phyloP scores from a whole-genome alignment of 768 basidiomycete genomes.

The Clavaria fumosa region DNA sequence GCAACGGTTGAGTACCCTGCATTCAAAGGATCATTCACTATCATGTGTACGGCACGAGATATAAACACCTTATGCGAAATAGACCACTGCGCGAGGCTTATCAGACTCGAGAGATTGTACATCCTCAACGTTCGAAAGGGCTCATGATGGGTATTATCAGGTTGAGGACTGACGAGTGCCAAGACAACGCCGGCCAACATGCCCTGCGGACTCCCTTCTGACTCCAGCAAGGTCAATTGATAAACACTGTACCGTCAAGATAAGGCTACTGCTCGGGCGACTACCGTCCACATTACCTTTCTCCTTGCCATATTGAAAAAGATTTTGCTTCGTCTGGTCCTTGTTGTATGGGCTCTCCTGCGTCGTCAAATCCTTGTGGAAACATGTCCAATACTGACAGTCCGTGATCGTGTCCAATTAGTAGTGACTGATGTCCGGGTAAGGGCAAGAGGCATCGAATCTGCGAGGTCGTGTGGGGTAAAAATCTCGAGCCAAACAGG shows the following conservation, averaged over 20 bases:
- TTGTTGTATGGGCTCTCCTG: conserved; percentile 31
- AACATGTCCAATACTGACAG: conserved; percentile 75
- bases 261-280: not conserved
- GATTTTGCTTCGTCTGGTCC: conserved; percentile 61
- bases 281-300: conserved; percentile 34
- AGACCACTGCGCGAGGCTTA: conserved; percentile 62
- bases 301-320: conserved; percentile 59
- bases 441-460: conserved; percentile 68
- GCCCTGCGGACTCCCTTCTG: conserved; percentile 36
- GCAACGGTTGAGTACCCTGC: conserved; percentile 46
- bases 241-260: conserved; percentile 34
- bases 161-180: conserved; percentile 52
- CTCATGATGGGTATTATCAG: conserved; percentile 29
- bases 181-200: conserved; percentile 62
- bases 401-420: conserved; percentile 69
- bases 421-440: conserved; percentile 43
- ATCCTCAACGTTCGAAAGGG: conserved; percentile 47
- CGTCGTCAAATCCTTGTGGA: conserved; percentile 51
- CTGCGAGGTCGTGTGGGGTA: conserved; percentile 62
- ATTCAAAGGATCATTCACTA: conserved; percentile 5
- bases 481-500: conserved; percentile 73
- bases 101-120: conserved; percentile 69
- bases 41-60: not conserved
- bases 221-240: conserved; percentile 65
- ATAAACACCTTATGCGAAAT: conserved; percentile 44